Conservation (phyloP, 169 alveolate genomes). For the Theileria annulata region DNA sequence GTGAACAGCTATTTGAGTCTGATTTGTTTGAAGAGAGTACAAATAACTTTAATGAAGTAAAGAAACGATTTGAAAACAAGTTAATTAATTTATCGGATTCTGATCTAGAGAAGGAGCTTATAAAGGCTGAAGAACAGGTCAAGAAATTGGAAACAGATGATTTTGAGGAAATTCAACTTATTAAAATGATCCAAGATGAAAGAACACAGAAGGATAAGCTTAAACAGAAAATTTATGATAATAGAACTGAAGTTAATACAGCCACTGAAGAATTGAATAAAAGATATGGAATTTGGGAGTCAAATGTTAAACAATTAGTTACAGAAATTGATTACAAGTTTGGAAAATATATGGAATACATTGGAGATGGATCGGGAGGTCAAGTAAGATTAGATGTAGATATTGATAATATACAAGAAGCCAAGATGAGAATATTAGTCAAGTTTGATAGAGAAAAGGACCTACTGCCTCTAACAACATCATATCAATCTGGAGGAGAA, state of each 20-base stretch:
- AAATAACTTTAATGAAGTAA: not conserved
- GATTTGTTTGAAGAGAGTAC: not conserved
- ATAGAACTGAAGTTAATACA: constrained; percentile 19
- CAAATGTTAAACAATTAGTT: constrained; percentile 53
- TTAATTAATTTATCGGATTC: constrained; percentile 46
- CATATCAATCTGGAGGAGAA: constrained; percentile 80
- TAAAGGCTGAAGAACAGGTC: constrained; percentile 62
- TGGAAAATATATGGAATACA: constrained; percentile 62
- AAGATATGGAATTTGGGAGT: constrained; percentile 48
- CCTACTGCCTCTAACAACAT: constrained; percentile 66
- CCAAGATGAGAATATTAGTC: constrained; percentile 65
- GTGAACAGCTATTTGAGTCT: not conserved
- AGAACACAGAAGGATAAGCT: constrained; percentile 52
- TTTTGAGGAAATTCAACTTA: constrained; percentile 59
- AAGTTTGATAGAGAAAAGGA: constrained; percentile 67
- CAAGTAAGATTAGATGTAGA: constrained; percentile 68
- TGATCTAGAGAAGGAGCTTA: constrained; percentile 63
- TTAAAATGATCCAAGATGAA: constrained; percentile 53
- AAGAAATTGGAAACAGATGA: constrained; percentile 63
- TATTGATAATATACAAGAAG: constrained; percentile 60
- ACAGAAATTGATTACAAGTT: constrained; percentile 63
- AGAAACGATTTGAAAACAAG: constrained; percentile 30
- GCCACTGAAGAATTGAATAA: not conserved
- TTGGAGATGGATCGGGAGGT: constrained; percentile 71
- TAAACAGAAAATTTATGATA: constrained; percentile 41